phyloP scores from a whole-genome alignment of 2,329 filamentous ascomycete species.

The Colletotrichum acutatum region DNA sequence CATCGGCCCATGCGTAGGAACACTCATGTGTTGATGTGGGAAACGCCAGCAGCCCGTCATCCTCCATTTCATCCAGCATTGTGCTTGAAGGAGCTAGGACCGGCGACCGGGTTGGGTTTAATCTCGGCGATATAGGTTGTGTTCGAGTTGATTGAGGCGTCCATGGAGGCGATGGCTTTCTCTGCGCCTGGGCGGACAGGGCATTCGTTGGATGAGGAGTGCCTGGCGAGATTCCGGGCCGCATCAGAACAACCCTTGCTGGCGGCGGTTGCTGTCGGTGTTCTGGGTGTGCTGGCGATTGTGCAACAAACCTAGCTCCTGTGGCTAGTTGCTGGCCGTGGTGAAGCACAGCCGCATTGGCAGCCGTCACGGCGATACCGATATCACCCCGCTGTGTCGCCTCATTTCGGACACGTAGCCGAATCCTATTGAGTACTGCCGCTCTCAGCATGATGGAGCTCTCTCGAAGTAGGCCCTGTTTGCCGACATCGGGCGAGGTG shows the following conservation, averaged over 20 bases:
- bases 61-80: conserved; percentile 48
- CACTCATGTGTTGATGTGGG: conserved; percentile 58
- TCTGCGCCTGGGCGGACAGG: background rate
- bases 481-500: conserved; percentile 47
- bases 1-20: conserved; percentile 52
- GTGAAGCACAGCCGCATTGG: conserved; percentile 46
- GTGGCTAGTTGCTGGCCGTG: conserved; percentile 48
- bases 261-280: conserved; percentile 15
- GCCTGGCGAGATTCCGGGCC: background rate
- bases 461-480: conserved; percentile 56
- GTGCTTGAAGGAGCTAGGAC: conserved; percentile 44
- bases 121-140: conserved; percentile 19
- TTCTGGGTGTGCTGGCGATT: conserved; percentile 8
- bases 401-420: conserved; percentile 56
- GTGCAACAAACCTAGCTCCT: conserved; percentile 45
- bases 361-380: conserved; percentile 45
- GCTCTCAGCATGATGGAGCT: conserved; percentile 68
- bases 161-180: background rate
- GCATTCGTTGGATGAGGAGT: background rate
- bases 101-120: conserved; percentile 25
- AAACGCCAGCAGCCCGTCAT: conserved; percentile 60
- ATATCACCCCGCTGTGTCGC: conserved; percentile 45
- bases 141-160: background rate
- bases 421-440: conserved; percentile 72
- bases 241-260: conserved; percentile 22